Conservation (phyloP, 495 filamentous ascomycete genomes). For the Aspergillus funiculosus region DNA sequence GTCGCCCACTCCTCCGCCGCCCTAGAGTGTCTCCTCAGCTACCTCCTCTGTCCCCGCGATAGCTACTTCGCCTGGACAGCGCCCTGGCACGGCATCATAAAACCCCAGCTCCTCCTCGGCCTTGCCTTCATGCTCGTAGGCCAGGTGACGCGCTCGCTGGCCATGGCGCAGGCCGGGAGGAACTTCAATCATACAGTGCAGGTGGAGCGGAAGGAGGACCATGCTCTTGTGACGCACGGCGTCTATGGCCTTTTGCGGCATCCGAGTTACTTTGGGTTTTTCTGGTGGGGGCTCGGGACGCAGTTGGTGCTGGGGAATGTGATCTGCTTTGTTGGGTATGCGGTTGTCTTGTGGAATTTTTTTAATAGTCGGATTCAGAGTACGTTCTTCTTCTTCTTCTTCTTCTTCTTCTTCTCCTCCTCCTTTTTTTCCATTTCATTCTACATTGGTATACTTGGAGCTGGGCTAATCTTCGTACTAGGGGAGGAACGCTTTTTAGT, state of each 20-base stretch:
- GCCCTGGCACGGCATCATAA: constrained; percentile 19
- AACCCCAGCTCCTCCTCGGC: constrained; percentile 44
- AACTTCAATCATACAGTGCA: constrained; percentile 92
- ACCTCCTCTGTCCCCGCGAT: constrained; percentile 49
- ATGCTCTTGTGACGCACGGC: constrained; percentile 74
- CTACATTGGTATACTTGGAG: constrained; percentile 6
- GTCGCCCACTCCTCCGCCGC: constrained; percentile 71
- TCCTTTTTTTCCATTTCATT: no score
- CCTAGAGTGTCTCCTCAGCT: constrained; percentile 60
- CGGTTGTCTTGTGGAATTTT: constrained; percentile 74
- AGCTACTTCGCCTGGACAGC: constrained; percentile 27
- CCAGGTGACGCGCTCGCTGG: constrained; percentile 64
- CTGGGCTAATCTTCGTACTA: constrained; percentile 14
- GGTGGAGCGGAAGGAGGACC: constrained; percentile 54
- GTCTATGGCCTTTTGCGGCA: constrained; percentile 63
- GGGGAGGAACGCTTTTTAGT: constrained; percentile 75
- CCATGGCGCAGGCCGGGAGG: constrained; percentile 83
- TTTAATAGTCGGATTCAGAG: constrained; percentile 65
- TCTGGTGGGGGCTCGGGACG: constrained; percentile 95
- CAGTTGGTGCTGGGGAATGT: constrained; percentile 85
- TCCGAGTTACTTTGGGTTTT: constrained; percentile 94
- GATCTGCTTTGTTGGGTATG: constrained; percentile 68
- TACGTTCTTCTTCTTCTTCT: constrained; percentile 34
- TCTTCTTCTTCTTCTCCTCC: neutral
- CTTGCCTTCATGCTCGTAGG: constrained; percentile 61